phyloP scores from a whole-genome alignment of 495 filamentous ascomycete species.

The Penicillium manginii region DNA sequence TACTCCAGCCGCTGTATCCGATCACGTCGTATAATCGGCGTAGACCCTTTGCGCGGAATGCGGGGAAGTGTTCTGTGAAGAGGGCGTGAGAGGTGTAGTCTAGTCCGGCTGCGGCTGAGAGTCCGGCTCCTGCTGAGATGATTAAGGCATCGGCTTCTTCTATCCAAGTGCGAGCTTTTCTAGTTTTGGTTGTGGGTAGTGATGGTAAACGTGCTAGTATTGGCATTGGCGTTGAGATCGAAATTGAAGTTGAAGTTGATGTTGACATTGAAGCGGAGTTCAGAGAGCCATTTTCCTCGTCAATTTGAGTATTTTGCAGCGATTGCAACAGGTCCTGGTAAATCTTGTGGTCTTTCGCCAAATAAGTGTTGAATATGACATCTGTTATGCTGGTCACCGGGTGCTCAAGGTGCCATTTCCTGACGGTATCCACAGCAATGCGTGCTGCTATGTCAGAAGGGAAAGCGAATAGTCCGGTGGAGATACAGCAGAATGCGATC shows the following conservation, averaged over 20 bases:
- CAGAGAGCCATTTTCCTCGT: background rate
- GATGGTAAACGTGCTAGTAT: background rate
- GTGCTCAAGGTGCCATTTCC: constrained; percentile 18
- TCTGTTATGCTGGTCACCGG: constrained; percentile 24
- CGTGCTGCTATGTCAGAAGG: constrained; percentile 21
- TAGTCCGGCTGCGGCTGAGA: constrained; percentile 31
- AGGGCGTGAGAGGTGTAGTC: constrained; percentile 30
- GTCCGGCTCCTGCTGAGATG: constrained; percentile 29
- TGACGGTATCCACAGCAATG: constrained; percentile 26
- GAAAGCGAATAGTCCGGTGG: constrained; percentile 31
- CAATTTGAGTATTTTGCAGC: background rate
- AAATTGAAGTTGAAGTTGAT: background rate
- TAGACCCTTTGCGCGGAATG: constrained; percentile 22
- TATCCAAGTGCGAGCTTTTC: constrained; percentile 24
- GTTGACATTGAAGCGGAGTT: background rate
- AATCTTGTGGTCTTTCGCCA: constrained; percentile 17
- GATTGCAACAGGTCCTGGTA: constrained; percentile 14
- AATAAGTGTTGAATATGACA: constrained; percentile 30
- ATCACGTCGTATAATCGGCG: constrained; percentile 28
- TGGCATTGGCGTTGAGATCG: background rate
- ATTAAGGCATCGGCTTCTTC: constrained; percentile 22
- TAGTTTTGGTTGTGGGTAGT: constrained; percentile 2
- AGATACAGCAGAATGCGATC: constrained; percentile 32
- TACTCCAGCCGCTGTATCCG: constrained; percentile 27
- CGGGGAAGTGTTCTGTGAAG: constrained; percentile 27